Percentiles rank a stretch among this genome's conserved stretches.
Conservation (phyloP, 2,329 filamentous ascomycete genomes). For the Fusarium algeriense region DNA sequence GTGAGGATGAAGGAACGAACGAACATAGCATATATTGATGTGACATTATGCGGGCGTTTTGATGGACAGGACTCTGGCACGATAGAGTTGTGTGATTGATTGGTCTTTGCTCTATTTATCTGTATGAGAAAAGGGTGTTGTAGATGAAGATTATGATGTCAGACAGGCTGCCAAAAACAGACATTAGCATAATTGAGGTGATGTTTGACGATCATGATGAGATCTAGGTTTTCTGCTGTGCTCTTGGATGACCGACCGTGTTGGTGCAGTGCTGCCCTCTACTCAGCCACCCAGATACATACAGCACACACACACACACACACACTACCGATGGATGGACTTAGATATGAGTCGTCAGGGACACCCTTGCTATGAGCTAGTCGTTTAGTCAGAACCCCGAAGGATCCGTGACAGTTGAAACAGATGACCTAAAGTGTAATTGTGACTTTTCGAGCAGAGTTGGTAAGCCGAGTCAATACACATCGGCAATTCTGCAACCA, state of each 20-base stretch:
- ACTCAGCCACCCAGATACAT: conserved; percentile 35
- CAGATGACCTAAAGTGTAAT: conserved; percentile 27
- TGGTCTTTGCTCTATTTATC: conserved; percentile 17
- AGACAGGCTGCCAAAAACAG: conserved; percentile 19
- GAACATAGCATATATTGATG: conserved; percentile 25
- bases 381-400: conserved; percentile 33
- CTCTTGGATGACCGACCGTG: background rate
- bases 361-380: conserved; percentile 21
- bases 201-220: conserved; percentile 20
- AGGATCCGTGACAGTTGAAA: conserved; percentile 42
- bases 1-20: conserved; percentile 2
- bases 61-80: conserved; percentile 34
- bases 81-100: conserved; percentile 36
- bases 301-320: conserved; percentile 14
- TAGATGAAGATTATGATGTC: conserved; percentile 40
- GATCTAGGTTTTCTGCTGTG: background rate
- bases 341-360: conserved; percentile 28
- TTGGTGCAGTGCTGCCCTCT: conserved; percentile 13
- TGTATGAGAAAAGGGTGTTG: conserved; percentile 30
- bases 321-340: conserved; percentile 1
- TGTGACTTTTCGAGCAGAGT: background rate
- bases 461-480: too few species aligned
- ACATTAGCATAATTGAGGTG: conserved; percentile 14
- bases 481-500: too few species aligned
- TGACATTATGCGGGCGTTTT: conserved; percentile 36